Base-by-base conservation (phyloP, 768 basidiomycete species). In the Polyporus arcularius region DNA sequence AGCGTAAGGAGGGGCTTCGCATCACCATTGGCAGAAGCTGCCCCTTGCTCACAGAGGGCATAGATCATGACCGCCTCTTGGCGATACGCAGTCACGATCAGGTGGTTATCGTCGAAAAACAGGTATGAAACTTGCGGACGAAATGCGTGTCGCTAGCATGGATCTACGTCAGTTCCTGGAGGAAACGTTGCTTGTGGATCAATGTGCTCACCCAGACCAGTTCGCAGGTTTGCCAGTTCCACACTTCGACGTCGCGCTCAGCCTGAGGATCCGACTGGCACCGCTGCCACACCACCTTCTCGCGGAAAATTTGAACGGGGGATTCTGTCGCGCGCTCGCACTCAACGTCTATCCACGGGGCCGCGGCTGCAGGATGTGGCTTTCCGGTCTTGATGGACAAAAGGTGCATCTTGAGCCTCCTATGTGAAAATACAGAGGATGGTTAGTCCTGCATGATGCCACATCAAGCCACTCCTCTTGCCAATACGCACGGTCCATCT, bases 51-150 rank as follows among this genome's bases (percentile, higher is more conserved):
- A 12, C 16, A 18, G 21, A 40, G 14, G 18, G 39, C 41, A 21
- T 43, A 55, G 14, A 55, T 32, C 41, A 28, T 11, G 12, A 55
- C 41, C 41, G 32, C 16, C n/a, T 55, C 53, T n/a, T 55, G 53
- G 26, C 40, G 53, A 5, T 30, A 15, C 15, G 26, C 15, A 26
- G 53, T 55, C 5, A 55, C 53, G 42, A 55, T 18, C 6, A 55
- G 53, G 26, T 55, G 42, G 4, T 6, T 4, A 8, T 42, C 28
- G 41, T 45, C 42, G 12, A 55, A 41, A 30, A 55, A 32, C 12
- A 8, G 6, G 31, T 31, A 55, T 7, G 53, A 55, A 4, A 55
- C 53, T 9, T 55, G 35, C 4, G 40, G 21, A n/a, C 14, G 26
- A 28, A 55, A 55, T 6, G 14, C 10, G 9, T 35, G 43, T 30